Base-by-base conservation (phyloP, 2,329 filamentous ascomycete genomes). In the Eurotiales sp. region DNA sequence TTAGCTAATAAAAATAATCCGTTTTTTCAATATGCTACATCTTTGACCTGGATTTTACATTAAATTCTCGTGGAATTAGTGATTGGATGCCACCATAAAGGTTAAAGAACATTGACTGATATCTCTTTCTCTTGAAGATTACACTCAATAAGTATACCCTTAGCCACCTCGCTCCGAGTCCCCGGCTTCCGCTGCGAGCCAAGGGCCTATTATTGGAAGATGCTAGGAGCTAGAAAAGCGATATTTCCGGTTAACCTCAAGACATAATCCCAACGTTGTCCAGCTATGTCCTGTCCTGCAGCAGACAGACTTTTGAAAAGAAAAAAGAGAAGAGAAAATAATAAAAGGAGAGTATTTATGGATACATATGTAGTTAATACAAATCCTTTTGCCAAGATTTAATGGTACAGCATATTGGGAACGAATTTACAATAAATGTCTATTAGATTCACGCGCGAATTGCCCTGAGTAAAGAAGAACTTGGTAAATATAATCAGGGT, bases 401-500 rank as follows among this genome's bases (percentile, higher is more conserved):
- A 68, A 99, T 93, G 34, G 93, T 99, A 50, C 93, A 99, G 73
- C 92, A 89, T 65, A 90, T 99, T 75, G 90, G 90, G 74, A 96
- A 90, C 72, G 88, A 95, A 48, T 97, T 99, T 68, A 97, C 93
- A 22, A 91, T 97, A 58, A 87, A 82, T 56, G 93, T 96, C 42
- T 99, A 99, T 73, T 93, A 99, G 75, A 95, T 92, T 56, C 93
- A 99, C 74, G 93, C 92, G 58, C 86, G 93, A 55, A 97, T 99
- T 74, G 93, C 93, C 60, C 79, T 99, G 72, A 92, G 99, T 74
- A 96, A 95, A 81, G 90, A 88, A 75, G 93, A 99, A 79, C 83
- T 97, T 78, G 92, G 93, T 99, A 93, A 99, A 93, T 99, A 99
- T 93, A 99, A 99, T 78, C 93, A 99, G 81, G 99, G 93, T 74